phyloP scores from a whole-genome alignment of 1,284 basidiomycete species.

The Agroathelia rolfsii region DNA sequence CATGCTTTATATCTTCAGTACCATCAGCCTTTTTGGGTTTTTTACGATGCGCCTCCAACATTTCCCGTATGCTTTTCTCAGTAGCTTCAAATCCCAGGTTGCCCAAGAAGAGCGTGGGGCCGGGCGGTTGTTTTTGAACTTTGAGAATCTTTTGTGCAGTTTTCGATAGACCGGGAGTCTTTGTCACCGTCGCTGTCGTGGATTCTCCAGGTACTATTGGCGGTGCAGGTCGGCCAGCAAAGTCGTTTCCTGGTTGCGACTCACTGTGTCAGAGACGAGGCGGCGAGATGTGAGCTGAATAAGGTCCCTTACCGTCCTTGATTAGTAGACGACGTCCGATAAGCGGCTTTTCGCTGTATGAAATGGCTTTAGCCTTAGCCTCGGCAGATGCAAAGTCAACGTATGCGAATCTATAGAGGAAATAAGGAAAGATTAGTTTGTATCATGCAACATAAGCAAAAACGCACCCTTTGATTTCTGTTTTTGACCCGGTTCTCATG shows the following conservation, averaged over 20 bases:
- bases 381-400: conserved; percentile 83
- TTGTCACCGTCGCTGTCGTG: conserved; percentile 24
- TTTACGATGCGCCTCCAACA: conserved; percentile 60
- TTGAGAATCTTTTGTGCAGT: conserved; percentile 75
- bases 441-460: conserved; percentile 6
- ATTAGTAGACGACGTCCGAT: conserved; percentile 86
- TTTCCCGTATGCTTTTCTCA: conserved; percentile 60
- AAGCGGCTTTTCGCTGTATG: conserved; percentile 72
- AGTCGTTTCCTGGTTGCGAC: conserved; percentile 54
- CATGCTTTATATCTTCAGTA: conserved; percentile 18
- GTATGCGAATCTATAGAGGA: conserved; percentile 75
- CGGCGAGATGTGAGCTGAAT: conserved; percentile 13
- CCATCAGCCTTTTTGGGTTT: conserved; percentile 20
- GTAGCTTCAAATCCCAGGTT: conserved; percentile 85
- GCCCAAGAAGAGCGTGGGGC: conserved; percentile 79
- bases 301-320: conserved; percentile 72
- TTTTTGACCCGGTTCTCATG: conserved; percentile 39
- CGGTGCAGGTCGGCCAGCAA: conserved; percentile 49
- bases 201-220: conserved; percentile 18
- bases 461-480: conserved; percentile 63
- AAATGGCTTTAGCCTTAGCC: conserved; percentile 66
- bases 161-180: conserved; percentile 45
- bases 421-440: conserved; percentile 3
- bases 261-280: conserved; percentile 3
- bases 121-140: conserved; percentile 77